Percentiles rank a stretch among this genome's conserved stretches.
phyloP scores from a whole-genome alignment of 345 rosid species.

The Orychophragmus violaceus region DNA sequence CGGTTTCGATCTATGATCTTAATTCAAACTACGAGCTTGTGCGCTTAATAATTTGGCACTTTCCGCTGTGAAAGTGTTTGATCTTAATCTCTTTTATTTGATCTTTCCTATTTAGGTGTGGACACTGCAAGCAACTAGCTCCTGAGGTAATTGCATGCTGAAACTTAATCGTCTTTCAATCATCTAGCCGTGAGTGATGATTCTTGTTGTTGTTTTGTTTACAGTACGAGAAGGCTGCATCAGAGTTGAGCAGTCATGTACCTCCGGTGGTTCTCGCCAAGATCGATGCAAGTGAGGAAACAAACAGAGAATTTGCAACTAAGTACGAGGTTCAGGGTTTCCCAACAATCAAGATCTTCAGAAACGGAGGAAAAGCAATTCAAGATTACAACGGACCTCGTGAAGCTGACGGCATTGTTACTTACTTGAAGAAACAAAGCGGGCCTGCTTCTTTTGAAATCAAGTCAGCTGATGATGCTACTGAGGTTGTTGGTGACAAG shows the following conservation, averaged over 20 bases:
- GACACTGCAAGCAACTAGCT: slow-evolving; percentile 95
- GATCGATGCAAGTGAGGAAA: slow-evolving; percentile 83
- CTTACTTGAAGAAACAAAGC: slow-evolving; percentile 77
- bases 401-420: slow-evolving; percentile 82
- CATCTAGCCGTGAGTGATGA: not conserved
- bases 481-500: slow-evolving; percentile 50
- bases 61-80: not conserved
- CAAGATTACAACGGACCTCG: slow-evolving; percentile 96
- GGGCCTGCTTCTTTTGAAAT: slow-evolving; percentile 91
- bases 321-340: slow-evolving; percentile 63
- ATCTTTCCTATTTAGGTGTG: slow-evolving; percentile 59
- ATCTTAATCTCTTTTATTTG: not conserved
- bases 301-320: slow-evolving; percentile 57
- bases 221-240: slow-evolving; percentile 94
- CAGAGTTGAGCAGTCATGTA: slow-evolving; percentile 57
- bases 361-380: slow-evolving; percentile 70
- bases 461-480: slow-evolving; percentile 62
- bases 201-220: not conserved
- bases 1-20: slow-evolving; percentile 12
- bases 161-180: not conserved
- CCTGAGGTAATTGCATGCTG: slow-evolving; percentile 61
- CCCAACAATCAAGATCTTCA: slow-evolving; percentile 80
- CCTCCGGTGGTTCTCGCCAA: slow-evolving; percentile 74
- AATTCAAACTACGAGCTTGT: not conserved
- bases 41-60: not conserved